Evolutionary conservation across 2,329 filamentous ascomycete genomes (phyloP), one percentile per base, ranked within the genome.

Genomic region (Penicillium italicum): DNA sequence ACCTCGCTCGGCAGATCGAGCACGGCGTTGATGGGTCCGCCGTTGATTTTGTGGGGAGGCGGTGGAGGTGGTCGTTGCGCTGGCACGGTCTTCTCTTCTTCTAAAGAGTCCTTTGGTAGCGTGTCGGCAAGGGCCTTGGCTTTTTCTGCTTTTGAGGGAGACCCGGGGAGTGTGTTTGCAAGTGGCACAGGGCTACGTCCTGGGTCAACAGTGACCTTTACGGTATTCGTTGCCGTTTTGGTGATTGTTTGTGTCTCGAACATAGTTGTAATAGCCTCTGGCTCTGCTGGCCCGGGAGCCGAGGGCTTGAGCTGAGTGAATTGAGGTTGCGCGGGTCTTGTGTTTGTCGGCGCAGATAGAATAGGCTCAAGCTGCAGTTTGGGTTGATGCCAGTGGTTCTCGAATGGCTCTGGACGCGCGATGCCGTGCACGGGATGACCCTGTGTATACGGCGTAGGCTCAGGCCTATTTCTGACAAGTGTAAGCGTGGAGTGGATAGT

Each of bases 211-310:
- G 58, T 65, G 24, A 54, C 46, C 14, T 33, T 56, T n/a, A 55
- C 49, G 10, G 63, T 60, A 34, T 60, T 47, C 0, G 46, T 50
- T 20, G 50, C 33, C 0, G 56, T 62, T 10, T 51, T 46, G 31
- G 38, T 58, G 10, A 46, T 46, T 1, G 61, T 65, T 18, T 48
- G 58, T 1, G 58, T 58, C 37, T 55, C 50, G 20, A 50, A 57
- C 4, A 59, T 55, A 16, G 53, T 60, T 12, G 53, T 60, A 12
- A 49, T 59, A 1, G 53, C 18, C 9, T 65, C 61, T 2, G 46
- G 18, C 11, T 42, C 11, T 1, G 14, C 9, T 12, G 40, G 26
- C 3, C 18, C n/a, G 12, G 24, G n/a, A 2, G 10, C 40, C 7
- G 41, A 2, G 16, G 2, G 7, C 2, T 4, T 22, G 5, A 12